A percentile compares a stretch with the other conserved stretches of the same genome.
phyloP scores from a whole-genome alignment of 306 rosid genomes.

The Herpetospermum pedunculosum region DNA sequence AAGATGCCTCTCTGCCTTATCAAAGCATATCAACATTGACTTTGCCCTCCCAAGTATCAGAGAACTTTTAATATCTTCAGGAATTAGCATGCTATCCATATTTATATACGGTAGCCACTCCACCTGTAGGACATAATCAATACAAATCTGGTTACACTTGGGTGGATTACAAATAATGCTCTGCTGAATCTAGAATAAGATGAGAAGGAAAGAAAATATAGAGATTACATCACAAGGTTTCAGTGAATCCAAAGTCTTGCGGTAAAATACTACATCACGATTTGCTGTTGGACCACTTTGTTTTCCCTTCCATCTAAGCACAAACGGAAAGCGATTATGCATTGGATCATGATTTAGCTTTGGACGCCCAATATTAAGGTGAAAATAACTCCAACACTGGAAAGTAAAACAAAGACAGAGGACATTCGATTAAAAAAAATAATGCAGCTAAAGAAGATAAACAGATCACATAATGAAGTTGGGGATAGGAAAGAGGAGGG shows the following conservation, averaged over 20 bases:
- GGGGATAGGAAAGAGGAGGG: background rate
- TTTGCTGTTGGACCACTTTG: conserved; percentile 96
- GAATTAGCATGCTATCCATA: conserved; percentile 72
- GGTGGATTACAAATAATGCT: conserved; percentile 3
- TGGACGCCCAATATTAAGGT: conserved; percentile 90
- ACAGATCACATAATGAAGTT: background rate
- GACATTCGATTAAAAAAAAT: background rate
- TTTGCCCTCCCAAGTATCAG: conserved; percentile 72
- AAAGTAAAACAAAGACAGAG: conserved; percentile 13
- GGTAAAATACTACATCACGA: conserved; percentile 93
- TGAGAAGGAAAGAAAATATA: background rate
- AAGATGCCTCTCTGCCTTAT: conserved; percentile 98
- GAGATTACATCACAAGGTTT: conserved; percentile 74
- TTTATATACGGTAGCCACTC: conserved; percentile 96
- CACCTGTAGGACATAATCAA: conserved; percentile 41
- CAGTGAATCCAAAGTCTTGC: conserved; percentile 88
- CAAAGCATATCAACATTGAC: conserved; percentile 95
- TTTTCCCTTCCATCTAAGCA: conserved; percentile 94
- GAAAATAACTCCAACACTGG: conserved; percentile 99
- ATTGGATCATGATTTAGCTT: conserved; percentile 66
- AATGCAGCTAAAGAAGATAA: conserved; percentile 2
- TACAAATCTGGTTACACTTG: conserved; percentile 15
- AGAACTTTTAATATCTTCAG: conserved; percentile 65
- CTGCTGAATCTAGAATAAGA: conserved; percentile 7
- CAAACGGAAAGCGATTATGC: conserved; percentile 87